Evolutionary conservation across 495 filamentous ascomycete species (phyloP).

Genomic region (Platismatia glauca): DNA sequence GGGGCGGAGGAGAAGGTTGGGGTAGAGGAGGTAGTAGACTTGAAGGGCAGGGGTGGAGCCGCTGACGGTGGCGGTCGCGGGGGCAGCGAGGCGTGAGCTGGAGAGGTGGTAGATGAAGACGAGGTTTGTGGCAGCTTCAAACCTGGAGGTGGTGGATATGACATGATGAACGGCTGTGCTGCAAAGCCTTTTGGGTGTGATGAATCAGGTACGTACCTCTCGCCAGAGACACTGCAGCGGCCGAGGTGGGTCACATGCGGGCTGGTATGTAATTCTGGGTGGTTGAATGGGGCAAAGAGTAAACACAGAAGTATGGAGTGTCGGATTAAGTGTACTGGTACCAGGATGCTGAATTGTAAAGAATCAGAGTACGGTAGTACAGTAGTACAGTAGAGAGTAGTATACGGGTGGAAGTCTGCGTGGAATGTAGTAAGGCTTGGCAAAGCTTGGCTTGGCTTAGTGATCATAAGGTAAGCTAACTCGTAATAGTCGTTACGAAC

Average conservation of each 20-base stretch:
- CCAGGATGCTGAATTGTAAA: no score
- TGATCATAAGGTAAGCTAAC: no score
- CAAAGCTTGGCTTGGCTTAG: background rate
- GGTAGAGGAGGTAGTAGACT: constrained; percentile 47
- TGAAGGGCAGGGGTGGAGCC: constrained; percentile 45
- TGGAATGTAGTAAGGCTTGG: background rate
- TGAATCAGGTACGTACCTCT: constrained; percentile 50
- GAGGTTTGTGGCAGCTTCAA: constrained; percentile 39
- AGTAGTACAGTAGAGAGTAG: background rate
- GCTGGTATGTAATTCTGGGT: background rate
- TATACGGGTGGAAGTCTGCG: no score
- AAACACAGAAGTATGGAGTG: background rate
- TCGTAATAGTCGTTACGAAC: no score
- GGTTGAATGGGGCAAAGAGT: background rate
- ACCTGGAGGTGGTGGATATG: constrained; percentile 89
- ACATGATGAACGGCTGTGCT: constrained; percentile 79
- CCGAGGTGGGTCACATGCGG: constrained; percentile 11
- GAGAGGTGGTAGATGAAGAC: constrained; percentile 30
- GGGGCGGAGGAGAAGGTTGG: constrained; percentile 33
- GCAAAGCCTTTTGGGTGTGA: constrained; percentile 30
- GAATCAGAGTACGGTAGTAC: no score
- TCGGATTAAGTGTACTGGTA: background rate
- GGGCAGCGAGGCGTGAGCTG: constrained; percentile 64
- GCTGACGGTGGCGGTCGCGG: constrained; percentile 69
- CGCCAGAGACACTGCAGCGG: constrained; percentile 37